A percentile compares a stretch with the other conserved stretches of the same genome.
These are phyloP conservation scores for Ocimum tenuiflorum DNA, from an alignment of 257 asterid species.

Conservation along the genomic window DNA sequence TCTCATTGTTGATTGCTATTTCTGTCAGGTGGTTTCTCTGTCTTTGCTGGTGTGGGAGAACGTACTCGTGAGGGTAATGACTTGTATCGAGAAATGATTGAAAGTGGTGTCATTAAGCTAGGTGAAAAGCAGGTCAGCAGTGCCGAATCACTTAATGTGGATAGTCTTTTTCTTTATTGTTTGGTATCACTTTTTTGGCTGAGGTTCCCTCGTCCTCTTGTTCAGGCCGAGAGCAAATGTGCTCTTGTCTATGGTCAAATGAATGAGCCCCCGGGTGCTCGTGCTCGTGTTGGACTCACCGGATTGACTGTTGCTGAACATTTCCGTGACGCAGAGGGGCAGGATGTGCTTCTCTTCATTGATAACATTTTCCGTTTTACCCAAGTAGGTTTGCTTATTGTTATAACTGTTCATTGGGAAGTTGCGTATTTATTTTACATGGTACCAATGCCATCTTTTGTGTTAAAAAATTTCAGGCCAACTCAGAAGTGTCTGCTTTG, in stretches of 20 bases:
- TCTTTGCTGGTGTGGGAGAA: no score
- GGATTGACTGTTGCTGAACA: constrained; percentile 1
- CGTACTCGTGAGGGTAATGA: no score
- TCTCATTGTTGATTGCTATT: neutral
- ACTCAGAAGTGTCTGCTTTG: constrained; percentile 97
- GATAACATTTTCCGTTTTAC: constrained; percentile 74
- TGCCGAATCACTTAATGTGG: neutral
- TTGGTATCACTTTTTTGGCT: constrained; percentile 23
- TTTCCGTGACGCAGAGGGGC: constrained; percentile 81
- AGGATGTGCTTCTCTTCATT: no score
- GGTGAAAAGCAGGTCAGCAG: constrained; percentile 79
- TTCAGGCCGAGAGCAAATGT: no score
- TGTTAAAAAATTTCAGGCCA: neutral
- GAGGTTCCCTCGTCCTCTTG: neutral
- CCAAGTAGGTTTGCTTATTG: constrained; percentile 38
- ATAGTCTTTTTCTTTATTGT: constrained; percentile 22
- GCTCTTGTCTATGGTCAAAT: constrained; percentile 97
- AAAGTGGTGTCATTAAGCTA: constrained; percentile 72
- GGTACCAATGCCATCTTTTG: no score
- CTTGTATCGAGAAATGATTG: no score
- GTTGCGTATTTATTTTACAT: no score
- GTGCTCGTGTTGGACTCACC: constrained; percentile 84
- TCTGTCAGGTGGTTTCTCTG: no score
- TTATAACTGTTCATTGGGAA: no score
- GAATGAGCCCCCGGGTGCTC: constrained; percentile 99